phyloP scores from a whole-genome alignment of 2,329 filamentous ascomycete genomes.

The Hypoxylon sp. region DNA sequence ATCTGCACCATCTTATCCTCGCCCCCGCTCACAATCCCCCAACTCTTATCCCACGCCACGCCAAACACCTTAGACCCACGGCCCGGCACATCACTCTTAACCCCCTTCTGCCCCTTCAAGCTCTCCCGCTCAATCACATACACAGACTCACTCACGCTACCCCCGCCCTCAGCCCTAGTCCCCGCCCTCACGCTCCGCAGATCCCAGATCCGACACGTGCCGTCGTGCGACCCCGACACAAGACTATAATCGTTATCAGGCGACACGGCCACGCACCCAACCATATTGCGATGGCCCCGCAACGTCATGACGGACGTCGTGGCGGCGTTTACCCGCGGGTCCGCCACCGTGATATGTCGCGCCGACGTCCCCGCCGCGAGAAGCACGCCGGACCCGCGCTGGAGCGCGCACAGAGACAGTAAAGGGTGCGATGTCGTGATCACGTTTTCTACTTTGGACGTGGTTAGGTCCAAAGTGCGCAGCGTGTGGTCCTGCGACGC shows the following conservation, averaged over 20 bases:
- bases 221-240: conserved; percentile 91
- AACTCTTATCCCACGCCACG: conserved; percentile 85
- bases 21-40: conserved; percentile 91
- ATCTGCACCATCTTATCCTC: conserved; percentile 97
- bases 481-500: conserved; percentile 92
- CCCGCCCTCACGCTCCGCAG: conserved; percentile 77
- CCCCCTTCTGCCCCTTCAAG: conserved; percentile 74
- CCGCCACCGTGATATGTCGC: conserved; percentile 91
- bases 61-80: conserved; percentile 92
- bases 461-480: conserved; percentile 91
- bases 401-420: conserved; percentile 82
- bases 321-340: conserved; percentile 84
- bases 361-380: conserved; percentile 84
- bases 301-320: conserved; percentile 90
- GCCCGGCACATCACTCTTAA: conserved; percentile 72
- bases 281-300: conserved; percentile 86
- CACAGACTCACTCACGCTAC: conserved; percentile 79
- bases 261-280: conserved; percentile 65
- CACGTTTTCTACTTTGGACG: conserved; percentile 82
- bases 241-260: conserved; percentile 84
- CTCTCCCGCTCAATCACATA: conserved; percentile 83
- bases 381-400: conserved; percentile 68
- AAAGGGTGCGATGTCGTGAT: conserved; percentile 88
- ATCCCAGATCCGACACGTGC: conserved; percentile 95
- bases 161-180: conserved; percentile 72